A percentile compares a stretch with the other conserved stretches of the same genome.
Evolutionary conservation across 345 rosid genomes (phyloP).

Genomic region (Citrus australasica): DNA sequence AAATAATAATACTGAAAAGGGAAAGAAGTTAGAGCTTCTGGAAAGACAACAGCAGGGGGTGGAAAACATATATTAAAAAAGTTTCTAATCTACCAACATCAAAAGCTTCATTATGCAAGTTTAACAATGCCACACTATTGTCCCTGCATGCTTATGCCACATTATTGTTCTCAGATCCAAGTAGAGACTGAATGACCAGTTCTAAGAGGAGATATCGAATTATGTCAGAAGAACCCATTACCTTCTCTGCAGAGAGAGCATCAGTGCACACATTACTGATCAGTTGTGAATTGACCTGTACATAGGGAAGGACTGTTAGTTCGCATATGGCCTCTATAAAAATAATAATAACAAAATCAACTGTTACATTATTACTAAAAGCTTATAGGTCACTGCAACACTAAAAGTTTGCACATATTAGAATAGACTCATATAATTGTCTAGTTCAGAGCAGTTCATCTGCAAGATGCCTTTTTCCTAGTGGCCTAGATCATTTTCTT

Average conservation of each 20-base stretch:
- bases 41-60: neutral
- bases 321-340: neutral
- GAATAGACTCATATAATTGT: neutral
- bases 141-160: neutral
- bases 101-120: neutral
- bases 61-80: neutral
- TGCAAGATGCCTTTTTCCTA: neutral
- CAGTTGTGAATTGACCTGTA: conserved; percentile 96
- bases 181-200: neutral
- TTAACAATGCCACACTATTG: neutral
- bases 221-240: conserved; percentile 15
- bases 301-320: neutral
- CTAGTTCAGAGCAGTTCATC: neutral
- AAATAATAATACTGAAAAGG: conserved; percentile 86
- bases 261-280: conserved; percentile 97
- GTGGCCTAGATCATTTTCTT: neutral
- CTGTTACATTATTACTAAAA: neutral
- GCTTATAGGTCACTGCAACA: neutral
- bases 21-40: neutral
- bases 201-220: neutral
- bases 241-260: conserved; percentile 99
- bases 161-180: neutral
- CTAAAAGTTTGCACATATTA: neutral
- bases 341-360: neutral
- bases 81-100: neutral